These are phyloP conservation scores for Ogataea trehaloabstinens DNA, from an alignment of 805 yeast genomes.

Conservation along the genomic window DNA sequence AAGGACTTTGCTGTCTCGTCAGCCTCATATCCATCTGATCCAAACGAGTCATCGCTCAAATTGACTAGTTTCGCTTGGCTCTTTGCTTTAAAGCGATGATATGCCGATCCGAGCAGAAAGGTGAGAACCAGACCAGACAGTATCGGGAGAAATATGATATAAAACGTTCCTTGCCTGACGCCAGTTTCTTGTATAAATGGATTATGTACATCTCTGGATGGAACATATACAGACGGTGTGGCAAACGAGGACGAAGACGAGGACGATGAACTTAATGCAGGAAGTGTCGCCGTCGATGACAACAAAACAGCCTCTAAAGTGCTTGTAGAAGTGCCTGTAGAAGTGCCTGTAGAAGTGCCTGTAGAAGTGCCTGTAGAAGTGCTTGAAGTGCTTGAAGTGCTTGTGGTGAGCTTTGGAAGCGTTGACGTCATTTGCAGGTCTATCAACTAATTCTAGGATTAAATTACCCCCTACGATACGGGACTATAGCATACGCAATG, in stretches of 20 bases:
- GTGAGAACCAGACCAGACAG: constrained; percentile 22
- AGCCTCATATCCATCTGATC: constrained; percentile 9
- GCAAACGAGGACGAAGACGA: background rate
- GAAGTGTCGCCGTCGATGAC: background rate
- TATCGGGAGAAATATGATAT: constrained; percentile 26
- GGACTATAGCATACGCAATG: no score
- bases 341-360: background rate
- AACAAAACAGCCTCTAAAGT: background rate
- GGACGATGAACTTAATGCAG: no score
- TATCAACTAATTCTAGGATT: no score
- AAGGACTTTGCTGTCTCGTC: constrained; percentile 7
- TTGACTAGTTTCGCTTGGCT: constrained; percentile 20
- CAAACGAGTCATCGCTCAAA: constrained; percentile 14
- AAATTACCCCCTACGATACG: no score
- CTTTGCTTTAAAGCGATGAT: constrained; percentile 22
- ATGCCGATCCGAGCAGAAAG: constrained; percentile 21
- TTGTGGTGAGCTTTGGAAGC: background rate
- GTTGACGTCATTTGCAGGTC: no score
- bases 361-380: background rate
- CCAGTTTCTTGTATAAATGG: constrained; percentile 23
- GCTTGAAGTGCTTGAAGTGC: background rate
- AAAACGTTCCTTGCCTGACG: constrained; percentile 27
- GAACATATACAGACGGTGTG: constrained; percentile 12
- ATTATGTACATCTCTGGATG: constrained; percentile 17
- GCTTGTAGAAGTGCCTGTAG: background rate